Conservation (phyloP, 345 rosid species). For the Eucalyptus coolabah region DNA sequence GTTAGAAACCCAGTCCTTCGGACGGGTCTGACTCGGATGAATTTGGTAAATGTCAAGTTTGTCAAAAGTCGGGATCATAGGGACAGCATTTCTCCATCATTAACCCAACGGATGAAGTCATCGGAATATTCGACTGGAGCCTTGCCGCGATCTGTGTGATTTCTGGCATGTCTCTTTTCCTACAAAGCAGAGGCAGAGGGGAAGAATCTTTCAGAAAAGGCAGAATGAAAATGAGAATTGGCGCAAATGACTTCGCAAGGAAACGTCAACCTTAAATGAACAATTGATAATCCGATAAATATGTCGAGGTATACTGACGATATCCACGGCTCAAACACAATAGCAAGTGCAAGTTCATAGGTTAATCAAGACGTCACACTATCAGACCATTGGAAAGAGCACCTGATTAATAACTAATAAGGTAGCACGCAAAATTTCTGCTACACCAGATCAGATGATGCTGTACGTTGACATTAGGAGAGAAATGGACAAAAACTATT, state of each 20-base stretch:
- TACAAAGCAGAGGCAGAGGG: not conserved
- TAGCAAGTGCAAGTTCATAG: not conserved
- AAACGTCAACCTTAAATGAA: not conserved
- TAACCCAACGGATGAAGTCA: conserved; percentile 60
- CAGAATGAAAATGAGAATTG: not conserved
- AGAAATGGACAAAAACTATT: not conserved
- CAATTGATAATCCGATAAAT: not conserved
- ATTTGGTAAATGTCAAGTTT: not conserved
- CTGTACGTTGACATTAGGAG: not conserved
- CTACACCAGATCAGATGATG: not conserved
- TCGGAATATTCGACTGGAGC: conserved; percentile 17
- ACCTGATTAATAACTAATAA: not conserved
- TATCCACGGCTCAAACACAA: not conserved
- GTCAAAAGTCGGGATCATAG: not conserved
- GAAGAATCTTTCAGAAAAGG: not conserved
- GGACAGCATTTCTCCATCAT: conserved; percentile 38
- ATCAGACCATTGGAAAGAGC: not conserved
- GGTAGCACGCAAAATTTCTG: not conserved
- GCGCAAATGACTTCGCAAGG: not conserved
- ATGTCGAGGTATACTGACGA: not conserved
- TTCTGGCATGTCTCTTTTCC: not conserved
- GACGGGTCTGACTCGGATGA: conserved; percentile 16
- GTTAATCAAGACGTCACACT: not conserved
- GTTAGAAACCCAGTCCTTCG: conserved; percentile 35
- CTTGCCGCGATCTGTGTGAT: not conserved